Conservation (phyloP, 495 filamentous ascomycete genomes). For the Neurospora tetraspora region DNA sequence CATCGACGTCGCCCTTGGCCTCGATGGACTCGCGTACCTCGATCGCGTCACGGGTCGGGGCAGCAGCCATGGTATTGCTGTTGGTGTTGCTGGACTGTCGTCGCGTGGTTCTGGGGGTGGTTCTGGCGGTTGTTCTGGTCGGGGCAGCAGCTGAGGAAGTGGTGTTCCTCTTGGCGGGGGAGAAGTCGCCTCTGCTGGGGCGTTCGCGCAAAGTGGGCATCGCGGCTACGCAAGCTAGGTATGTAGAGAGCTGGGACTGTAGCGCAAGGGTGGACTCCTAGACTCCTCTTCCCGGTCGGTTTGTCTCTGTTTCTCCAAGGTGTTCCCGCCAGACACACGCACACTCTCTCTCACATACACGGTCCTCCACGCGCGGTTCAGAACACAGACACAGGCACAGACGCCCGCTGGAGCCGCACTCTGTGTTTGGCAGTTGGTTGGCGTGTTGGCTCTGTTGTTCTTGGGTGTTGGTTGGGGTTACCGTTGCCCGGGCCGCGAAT, state of each 20-base stretch:
- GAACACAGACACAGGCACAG: neutral
- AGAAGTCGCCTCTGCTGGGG: constrained; percentile 24
- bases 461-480: neutral
- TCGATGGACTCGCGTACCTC: constrained; percentile 39
- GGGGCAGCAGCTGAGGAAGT: neutral
- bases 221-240: constrained; percentile 6
- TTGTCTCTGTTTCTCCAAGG: neutral
- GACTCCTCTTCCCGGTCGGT: neutral
- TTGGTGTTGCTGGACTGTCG: constrained; percentile 1
- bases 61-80: constrained; percentile 10
- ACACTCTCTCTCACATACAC: neutral
- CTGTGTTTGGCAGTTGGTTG: neutral
- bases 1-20: constrained; percentile 25
- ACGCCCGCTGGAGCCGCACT: neutral
- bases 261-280: neutral
- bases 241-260: constrained; percentile 1
- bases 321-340: neutral
- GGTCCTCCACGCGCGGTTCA: neutral
- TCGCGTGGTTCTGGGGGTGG: constrained; percentile 12
- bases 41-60: constrained; percentile 17
- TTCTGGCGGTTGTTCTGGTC: constrained; percentile 4
- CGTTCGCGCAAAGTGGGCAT: constrained; percentile 29
- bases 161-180: constrained; percentile 20
- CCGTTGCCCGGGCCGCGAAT: neutral
- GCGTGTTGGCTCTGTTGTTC: neutral